These are phyloP conservation scores for Chamaecyparis obtusa DNA, from an alignment of 75 land plant species.

Conservation along the genomic window DNA sequence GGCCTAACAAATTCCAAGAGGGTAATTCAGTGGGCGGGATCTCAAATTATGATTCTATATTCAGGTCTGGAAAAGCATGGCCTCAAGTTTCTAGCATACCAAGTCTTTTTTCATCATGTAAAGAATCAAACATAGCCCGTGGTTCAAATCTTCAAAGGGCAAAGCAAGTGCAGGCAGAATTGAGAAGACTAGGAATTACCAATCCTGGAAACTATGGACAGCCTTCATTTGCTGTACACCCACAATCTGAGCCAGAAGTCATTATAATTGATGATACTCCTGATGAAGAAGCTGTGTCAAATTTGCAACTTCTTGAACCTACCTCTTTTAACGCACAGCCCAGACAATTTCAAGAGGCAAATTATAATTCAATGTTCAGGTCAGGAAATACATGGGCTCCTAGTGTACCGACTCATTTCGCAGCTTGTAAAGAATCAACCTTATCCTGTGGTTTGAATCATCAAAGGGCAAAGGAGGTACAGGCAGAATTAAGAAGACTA, in stretches of 20 bases:
- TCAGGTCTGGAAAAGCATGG: not conserved
- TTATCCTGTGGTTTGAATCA: not conserved
- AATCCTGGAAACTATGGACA: not conserved
- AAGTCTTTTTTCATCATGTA: not conserved
- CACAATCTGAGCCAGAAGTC: not conserved
- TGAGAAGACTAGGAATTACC: slow-evolving; percentile 7
- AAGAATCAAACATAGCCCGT: not conserved
- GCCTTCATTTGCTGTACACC: not conserved
- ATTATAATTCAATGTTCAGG: not conserved
- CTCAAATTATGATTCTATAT: not conserved
- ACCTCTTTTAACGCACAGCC: not conserved
- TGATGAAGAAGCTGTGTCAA: not conserved
- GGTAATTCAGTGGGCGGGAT: not conserved
- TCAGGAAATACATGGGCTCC: not conserved
- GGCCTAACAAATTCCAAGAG: not conserved
- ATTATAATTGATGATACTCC: slow-evolving; percentile 1
- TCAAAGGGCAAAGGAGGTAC: not conserved
- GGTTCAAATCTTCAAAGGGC: slow-evolving; percentile 10
- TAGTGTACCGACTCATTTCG: not conserved
- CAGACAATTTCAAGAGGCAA: slow-evolving; percentile 4
- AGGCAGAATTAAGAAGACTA: not conserved
- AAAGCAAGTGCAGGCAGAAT: slow-evolving; percentile 8
- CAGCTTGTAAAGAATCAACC: not conserved
- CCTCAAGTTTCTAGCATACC: not conserved
- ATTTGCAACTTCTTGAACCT: not conserved